These are phyloP conservation scores for Trametes villosa DNA, from an alignment of 768 basidiomycete species.

Conservation along the genomic window DNA sequence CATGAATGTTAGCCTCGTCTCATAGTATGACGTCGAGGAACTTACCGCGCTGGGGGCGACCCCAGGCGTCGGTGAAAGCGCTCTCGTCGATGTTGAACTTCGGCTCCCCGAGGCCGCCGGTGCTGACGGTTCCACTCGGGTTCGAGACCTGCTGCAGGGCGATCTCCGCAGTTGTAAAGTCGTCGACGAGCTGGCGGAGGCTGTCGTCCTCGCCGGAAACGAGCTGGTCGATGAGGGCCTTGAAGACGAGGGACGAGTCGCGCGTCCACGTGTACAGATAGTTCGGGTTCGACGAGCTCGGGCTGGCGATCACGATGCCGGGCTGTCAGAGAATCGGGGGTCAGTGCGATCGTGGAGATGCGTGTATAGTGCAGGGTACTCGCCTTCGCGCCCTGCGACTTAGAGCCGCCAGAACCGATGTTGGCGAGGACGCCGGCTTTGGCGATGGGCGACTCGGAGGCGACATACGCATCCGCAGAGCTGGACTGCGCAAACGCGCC, in stretches of 20 bases:
- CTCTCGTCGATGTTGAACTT: conserved; percentile 73
- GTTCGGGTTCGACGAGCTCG: conserved; percentile 47
- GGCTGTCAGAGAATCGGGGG: conserved; percentile 24
- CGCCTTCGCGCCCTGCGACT: conserved; percentile 57
- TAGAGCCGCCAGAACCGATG: conserved; percentile 62
- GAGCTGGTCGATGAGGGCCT: conserved; percentile 57
- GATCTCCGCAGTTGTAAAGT: conserved; percentile 60
- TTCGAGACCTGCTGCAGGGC: conserved; percentile 68
- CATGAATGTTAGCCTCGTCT: neutral
- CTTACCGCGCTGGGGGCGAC: conserved; percentile 66
- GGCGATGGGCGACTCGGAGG: conserved; percentile 60
- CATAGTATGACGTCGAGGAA: too few relatives aligned
- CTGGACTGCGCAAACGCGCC: conserved; percentile 32
- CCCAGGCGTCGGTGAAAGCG: conserved; percentile 47
- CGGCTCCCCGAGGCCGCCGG: conserved; percentile 78
- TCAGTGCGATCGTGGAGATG: neutral
- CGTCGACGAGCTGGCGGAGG: conserved; percentile 56
- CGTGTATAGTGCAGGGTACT: conserved; percentile 12
- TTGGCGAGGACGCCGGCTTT: conserved; percentile 73
- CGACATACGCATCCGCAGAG: conserved; percentile 54
- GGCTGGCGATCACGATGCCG: conserved; percentile 49
- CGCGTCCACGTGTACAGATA: conserved; percentile 79
- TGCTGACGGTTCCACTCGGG: conserved; percentile 65
- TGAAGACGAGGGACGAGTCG: conserved; percentile 75
- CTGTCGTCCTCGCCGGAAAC: conserved; percentile 54